Base-by-base conservation (phyloP, 805 yeast genomes). In the Wickerhamomyces alni region DNA sequence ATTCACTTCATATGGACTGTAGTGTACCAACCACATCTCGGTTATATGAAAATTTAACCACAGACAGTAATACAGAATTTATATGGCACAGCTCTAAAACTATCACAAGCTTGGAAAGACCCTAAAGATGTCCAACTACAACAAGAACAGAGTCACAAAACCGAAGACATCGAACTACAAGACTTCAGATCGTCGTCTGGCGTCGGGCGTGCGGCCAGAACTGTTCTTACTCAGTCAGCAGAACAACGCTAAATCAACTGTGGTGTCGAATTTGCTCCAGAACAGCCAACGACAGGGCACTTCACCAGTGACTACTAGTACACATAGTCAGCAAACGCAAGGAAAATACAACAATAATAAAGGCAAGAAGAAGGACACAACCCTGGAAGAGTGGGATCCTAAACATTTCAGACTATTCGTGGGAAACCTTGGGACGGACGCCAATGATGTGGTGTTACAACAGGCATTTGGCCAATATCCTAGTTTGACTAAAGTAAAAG, bases 401-500 rank as follows among this genome's bases (percentile, higher is more conserved):
- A 61, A 66, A 15, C 87, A 82, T 47, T 84, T 80, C 59, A 62
- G 87, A 24, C 61, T 84, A 17, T 84, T 84, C 59, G 85, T 84
- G 8, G 94, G 93, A 0, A 82, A 84, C 49, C 58, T 84, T 25
- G 85, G 87, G 0, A 65, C 69, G 4, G 89, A 82, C 49, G 89
- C 77, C 3, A 73, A 69, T 18, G 85, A 80, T 42, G 74, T 68
- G 16, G 48, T 74, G 34, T 62, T 84, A n/a, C 50, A 59, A n/a
- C 56, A 63, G 17, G 78, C 85, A 1, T 82, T 84, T 51, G 52
- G 60, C 1, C 60, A 66, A 36, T 85, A 70, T 53, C 58, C 70
- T 12, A 69, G 82, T 3, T 55, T 82, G 42, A 60, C 74, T 8
- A 77, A 79, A 46, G 83, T 74, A 6, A 69, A 72, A 38, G 83